Base-by-base conservation (phyloP, 2,329 filamentous ascomycete species). In the Knoxdaviesia proteae region DNA sequence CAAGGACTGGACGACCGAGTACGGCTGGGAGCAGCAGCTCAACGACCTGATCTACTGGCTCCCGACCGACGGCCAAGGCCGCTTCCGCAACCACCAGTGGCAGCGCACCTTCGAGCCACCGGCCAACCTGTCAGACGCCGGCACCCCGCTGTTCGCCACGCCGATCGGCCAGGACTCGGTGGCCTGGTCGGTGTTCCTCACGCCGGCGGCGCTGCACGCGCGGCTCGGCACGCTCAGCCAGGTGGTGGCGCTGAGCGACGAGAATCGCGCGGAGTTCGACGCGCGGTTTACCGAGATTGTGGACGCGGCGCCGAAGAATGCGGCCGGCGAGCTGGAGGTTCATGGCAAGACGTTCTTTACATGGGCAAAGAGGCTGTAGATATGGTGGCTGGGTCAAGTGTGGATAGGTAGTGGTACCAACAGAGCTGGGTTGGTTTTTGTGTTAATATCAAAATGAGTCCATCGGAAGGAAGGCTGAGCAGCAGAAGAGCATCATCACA, bases 161-260 rank as follows among this genome's bases (percentile, higher is more conserved):
- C 77, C 77, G 1, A 57, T 82, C 6, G 68, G 67, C 7, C 68
- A 77, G 53, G 63, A 71, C 52, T 62, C 71, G 32, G 60, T 56
- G 32, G 60, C 74, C 39, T 80, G 75, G 62, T 69, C 67, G 29
- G 65, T 71, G 1, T 71, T 67, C 64, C 54, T 81, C 45, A 61
- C 56, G 32, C 65, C 68, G 45, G 69, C 80, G 41, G 67, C 63
- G 43, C 57, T 83, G 40, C 81, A 76, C 72, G 64, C 69, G 42
- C 65, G 80, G 34, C 65, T 77, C 46, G 63, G 62, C 40, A 84
- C 79, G 8, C 58, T 84, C 45, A 80, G 76, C 51, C 77, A 83
- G 53, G 69, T 84, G 47, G 68, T 73, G 4, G 63, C 76, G 42
- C 57, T 81, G 8, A 55, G 67, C 39, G 69, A 64, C 1, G 60